These are phyloP conservation scores for Tolypocladium sp. DNA, from an alignment of 2,329 filamentous ascomycete species.

Conservation along the genomic window DNA sequence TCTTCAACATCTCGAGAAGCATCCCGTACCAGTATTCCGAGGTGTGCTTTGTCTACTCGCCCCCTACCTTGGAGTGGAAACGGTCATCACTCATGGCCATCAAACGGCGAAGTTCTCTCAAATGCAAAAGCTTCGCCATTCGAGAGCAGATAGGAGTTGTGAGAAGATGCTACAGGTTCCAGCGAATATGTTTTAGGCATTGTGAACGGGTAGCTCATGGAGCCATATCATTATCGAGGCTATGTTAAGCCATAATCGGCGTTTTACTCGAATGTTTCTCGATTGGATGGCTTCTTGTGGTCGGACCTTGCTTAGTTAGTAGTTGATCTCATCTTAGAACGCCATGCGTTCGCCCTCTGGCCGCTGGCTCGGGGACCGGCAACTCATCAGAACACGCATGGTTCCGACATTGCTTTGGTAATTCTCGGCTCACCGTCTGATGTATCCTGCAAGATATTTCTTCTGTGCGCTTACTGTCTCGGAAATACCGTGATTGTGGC, in stretches of 20 bases:
- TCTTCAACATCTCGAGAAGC: neutral
- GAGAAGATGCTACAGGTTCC: neutral
- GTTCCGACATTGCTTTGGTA: neutral
- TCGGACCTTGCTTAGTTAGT: neutral
- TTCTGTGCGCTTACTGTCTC: neutral
- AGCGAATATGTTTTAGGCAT: neutral
- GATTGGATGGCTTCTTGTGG: neutral
- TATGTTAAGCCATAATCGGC: too few species aligned
- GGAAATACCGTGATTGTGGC: neutral
- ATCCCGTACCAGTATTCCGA: neutral
- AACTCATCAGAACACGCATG: neutral
- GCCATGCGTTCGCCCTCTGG: too few species aligned
- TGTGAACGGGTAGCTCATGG: too few species aligned
- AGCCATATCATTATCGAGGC: too few species aligned
- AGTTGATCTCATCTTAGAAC: neutral
- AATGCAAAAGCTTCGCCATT: neutral
- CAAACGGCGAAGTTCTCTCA: neutral
- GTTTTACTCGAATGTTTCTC: too few species aligned
- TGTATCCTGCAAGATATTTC: neutral
- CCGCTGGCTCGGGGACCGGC: neutral
- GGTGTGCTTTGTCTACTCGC: neutral
- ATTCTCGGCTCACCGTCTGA: neutral
- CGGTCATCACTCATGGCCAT: neutral
- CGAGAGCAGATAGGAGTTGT: neutral
- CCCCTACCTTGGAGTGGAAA: neutral